Evolutionary conservation across 169 alveolate species (phyloP).

Genomic region (Amoebophrya sp.): DNA sequence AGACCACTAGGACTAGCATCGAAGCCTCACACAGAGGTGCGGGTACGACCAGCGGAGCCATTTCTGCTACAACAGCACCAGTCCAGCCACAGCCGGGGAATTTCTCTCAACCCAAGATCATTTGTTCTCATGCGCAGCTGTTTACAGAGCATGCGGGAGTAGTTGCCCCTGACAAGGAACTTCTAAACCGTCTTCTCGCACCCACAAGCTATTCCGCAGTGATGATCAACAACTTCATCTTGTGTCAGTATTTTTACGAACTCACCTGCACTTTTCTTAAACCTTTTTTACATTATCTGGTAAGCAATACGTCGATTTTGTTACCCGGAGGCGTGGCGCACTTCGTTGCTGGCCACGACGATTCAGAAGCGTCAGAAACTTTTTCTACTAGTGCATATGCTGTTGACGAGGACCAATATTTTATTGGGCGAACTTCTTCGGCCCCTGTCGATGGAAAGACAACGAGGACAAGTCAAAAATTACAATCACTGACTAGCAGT

Average conservation of each 20-base stretch:
- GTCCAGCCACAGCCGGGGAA: background rate
- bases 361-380: too few species aligned
- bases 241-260: conserved; percentile 9
- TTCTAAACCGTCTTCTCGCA: background rate
- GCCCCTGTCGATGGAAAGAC: conserved; percentile 1
- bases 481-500: too few species aligned
- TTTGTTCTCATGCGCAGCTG: too few species aligned
- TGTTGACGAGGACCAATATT: background rate
- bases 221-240: background rate
- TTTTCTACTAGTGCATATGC: background rate
- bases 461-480: background rate
- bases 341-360: too few species aligned
- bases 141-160: background rate
- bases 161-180: background rate
- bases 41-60: too few species aligned
- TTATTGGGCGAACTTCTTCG: background rate
- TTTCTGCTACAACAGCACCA: too few species aligned
- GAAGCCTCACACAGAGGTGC: too few species aligned
- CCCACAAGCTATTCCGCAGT: background rate
- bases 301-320: background rate
- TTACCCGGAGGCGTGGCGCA: background rate
- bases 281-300: background rate
- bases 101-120: background rate
- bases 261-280: background rate
- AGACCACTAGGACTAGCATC: too few species aligned